A percentile compares a stretch with the other conserved stretches of the same genome.
Conservation (phyloP, 176 grass and related monocot genomes). For the Oryza longistaminata region DNA sequence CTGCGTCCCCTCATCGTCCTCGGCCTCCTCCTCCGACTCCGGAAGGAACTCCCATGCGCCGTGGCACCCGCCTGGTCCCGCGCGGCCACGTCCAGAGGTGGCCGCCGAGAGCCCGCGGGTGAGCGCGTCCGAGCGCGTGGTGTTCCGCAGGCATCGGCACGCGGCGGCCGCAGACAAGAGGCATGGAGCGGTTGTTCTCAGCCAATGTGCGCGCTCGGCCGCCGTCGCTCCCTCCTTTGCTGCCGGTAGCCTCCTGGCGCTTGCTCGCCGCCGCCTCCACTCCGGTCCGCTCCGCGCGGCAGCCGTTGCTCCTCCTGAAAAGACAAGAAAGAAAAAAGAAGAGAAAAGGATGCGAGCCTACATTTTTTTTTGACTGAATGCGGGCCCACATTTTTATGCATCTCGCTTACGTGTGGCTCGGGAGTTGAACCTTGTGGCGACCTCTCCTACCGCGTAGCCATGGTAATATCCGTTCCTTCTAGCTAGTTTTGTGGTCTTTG, state of each 20-base stretch:
- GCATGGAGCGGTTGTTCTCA: constrained; percentile 72
- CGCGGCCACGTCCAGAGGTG: background rate
- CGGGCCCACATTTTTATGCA: no score
- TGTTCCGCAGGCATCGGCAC: constrained; percentile 56
- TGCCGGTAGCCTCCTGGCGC: no score
- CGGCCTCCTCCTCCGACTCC: constrained; percentile 64
- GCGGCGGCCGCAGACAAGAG: constrained; percentile 45
- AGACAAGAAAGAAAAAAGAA: no score
- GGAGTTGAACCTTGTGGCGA: background rate
- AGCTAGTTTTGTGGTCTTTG: background rate
- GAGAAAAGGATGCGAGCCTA: no score
- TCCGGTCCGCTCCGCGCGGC: no score
- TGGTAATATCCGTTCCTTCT: constrained; percentile 18
- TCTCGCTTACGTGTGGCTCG: no score
- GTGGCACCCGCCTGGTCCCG: background rate
- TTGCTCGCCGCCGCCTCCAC: no score
- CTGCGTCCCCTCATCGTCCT: constrained; percentile 50
- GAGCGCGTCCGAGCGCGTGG: constrained; percentile 61
- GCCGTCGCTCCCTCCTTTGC: no score
- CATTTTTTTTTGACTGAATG: no score
- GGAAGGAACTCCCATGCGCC: constrained; percentile 27
- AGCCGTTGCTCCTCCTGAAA: no score
- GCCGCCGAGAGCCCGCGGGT: constrained; percentile 67
- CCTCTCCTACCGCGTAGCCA: background rate
- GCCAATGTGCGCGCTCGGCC: constrained; percentile 54